These are phyloP conservation scores for Neodidymelliopsis sp. DNA, from an alignment of 2,329 filamentous ascomycete genomes.

Conservation along the genomic window DNA sequence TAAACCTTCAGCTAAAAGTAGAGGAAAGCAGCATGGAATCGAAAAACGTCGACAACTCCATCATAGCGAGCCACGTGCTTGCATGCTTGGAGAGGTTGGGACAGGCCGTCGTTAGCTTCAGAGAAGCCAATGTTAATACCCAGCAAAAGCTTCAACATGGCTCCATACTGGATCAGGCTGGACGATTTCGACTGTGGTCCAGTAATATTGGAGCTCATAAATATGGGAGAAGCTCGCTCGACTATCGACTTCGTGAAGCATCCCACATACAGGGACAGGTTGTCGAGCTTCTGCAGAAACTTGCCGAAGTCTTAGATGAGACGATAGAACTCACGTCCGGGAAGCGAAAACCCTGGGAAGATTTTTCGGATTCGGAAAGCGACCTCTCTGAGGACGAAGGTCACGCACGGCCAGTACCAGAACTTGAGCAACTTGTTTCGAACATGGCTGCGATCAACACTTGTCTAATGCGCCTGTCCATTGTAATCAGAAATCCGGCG, in stretches of 20 bases:
- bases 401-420: no score
- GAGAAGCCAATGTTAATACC: slow-evolving; percentile 4
- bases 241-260: slow-evolving; percentile 43
- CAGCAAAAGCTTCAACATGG: slow-evolving; percentile 13
- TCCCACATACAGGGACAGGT: slow-evolving; percentile 35
- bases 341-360: slow-evolving; percentile 27
- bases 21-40: no score
- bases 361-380: slow-evolving; percentile 22
- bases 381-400: slow-evolving; percentile 14
- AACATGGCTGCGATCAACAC: slow-evolving; percentile 35
- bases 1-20: no score
- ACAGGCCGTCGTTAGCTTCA: no score
- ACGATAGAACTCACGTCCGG: slow-evolving; percentile 20
- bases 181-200: slow-evolving; percentile 43
- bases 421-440: slow-evolving; percentile 29
- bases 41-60: no score
- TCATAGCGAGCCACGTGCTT: no score
- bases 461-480: slow-evolving; percentile 41
- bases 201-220: slow-evolving; percentile 45
- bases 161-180: slow-evolving; percentile 29
- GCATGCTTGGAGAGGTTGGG: no score
- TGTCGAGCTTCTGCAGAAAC: slow-evolving; percentile 28
- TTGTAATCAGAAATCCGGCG: slow-evolving; percentile 42
- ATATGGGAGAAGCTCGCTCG: slow-evolving; percentile 37
- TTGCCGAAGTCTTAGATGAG: slow-evolving; percentile 26